Evolutionary conservation across 2,329 filamentous ascomycete species (phyloP).

Genomic region (Ciborinia camelliae): DNA sequence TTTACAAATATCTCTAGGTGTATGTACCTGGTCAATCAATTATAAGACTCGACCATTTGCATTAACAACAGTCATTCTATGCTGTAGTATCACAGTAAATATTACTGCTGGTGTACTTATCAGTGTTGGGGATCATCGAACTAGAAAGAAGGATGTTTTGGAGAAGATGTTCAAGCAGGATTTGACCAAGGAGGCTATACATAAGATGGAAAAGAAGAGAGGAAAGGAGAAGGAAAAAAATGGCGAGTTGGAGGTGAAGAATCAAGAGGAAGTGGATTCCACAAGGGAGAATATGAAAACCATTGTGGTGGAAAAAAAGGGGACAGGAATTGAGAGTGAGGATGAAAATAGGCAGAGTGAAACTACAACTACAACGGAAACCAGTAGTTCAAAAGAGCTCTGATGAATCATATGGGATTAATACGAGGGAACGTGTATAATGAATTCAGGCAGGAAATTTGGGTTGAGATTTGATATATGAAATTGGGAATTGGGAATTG

Average conservation of each 20-base stretch:
- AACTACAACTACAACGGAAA: background rate
- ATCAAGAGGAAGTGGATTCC: background rate
- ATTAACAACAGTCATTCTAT: conserved; percentile 77
- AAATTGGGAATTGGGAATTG: background rate
- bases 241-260: background rate
- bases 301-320: background rate
- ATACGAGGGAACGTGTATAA: background rate
- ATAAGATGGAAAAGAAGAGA: conserved; percentile 40
- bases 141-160: conserved; percentile 81
- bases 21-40: conserved; percentile 74
- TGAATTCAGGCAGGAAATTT: background rate
- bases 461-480: background rate
- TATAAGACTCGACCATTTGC: conserved; percentile 67
- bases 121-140: conserved; percentile 69
- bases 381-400: background rate
- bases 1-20: conserved; percentile 75
- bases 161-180: conserved; percentile 74
- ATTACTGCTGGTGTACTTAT: conserved; percentile 75
- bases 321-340: background rate
- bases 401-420: background rate
- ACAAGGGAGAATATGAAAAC: background rate
- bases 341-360: background rate
- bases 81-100: conserved; percentile 74
- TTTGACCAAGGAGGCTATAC: conserved; percentile 63
- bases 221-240: conserved; percentile 20